Evolutionary conservation across 2,329 filamentous ascomycete species (phyloP), one percentile per base, ranked within the genome.

Genomic region (Lachnellula willkommii): DNA sequence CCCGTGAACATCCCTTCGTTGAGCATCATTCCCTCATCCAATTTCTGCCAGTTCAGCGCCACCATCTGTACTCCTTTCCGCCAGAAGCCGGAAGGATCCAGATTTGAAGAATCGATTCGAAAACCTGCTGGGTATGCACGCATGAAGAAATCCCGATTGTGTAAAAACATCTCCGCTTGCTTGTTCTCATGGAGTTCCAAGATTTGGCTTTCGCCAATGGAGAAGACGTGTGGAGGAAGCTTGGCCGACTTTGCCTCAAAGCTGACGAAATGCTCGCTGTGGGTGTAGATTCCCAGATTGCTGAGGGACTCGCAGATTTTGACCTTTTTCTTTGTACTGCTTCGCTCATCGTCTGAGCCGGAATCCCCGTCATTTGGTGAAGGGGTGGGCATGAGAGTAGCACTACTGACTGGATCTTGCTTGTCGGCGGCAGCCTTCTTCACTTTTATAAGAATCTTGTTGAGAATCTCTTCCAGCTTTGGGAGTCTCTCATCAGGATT

Each of bases 1-100:
- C 84, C 88, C 1, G 84, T 81, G 71, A 96, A 96, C 90, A 95
- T 94, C 64, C 84, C 92, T 68, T 94, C 86, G 68, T 96, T 96
- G 14, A 96, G 80, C 93, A 96, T 96, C 86, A 95, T 95, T 35
- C 90, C 91, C 64, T 90, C 87, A 66, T 96, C 91, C 71, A 88
- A 85, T 59, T 85, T 87, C 72, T 97, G 92, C 90, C 92, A 97
- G 73, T 96, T 96, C 58, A 97, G 76, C 0, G 92, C 92, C 1
- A 95, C 90, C 64, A 96, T 87, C 71, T 96, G 92, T 3, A 95
- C 87, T 14, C 92, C 92, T 61, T 89, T 86, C 35, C 90, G 81
- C 92, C 92, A 96, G 72, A 92, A 94, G 3, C 87, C 79, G 1
- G 84, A 82, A 4, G 93, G 91, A 63, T 96, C 90, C 12, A 95